Percentiles rank a stretch among this genome's conserved stretches.
phyloP scores from a whole-genome alignment of 805 yeast genomes.

The Candida hungchunana region DNA sequence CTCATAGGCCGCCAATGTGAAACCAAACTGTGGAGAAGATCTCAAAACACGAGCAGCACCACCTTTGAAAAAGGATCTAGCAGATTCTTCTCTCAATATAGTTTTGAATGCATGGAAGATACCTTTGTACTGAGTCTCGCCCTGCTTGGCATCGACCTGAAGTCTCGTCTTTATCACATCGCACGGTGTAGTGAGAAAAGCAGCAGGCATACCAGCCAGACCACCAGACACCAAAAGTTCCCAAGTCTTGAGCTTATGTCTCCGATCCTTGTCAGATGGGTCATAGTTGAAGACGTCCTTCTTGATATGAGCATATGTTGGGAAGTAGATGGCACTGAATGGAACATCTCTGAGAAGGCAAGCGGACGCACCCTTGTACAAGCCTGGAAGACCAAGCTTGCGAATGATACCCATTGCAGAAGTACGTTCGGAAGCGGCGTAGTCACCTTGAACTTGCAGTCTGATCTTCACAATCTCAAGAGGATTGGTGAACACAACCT shows the following conservation, averaged over 20 bases:
- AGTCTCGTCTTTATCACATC: slow-evolving; percentile 95
- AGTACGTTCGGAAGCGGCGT: slow-evolving; percentile 30
- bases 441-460: slow-evolving; percentile 87
- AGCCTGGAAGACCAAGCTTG: slow-evolving; percentile 76
- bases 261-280: slow-evolving; percentile 55
- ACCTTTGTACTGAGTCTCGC: slow-evolving; percentile 74
- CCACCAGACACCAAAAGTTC: slow-evolving; percentile 88
- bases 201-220: slow-evolving; percentile 97
- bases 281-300: slow-evolving; percentile 78
- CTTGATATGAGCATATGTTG: slow-evolving; percentile 92
- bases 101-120: slow-evolving; percentile 72
- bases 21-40: slow-evolving; percentile 97
- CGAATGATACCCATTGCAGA: slow-evolving; percentile 66
- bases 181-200: slow-evolving; percentile 92
- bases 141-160: slow-evolving; percentile 75
- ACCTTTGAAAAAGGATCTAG: slow-evolving; percentile 88
- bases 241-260: slow-evolving; percentile 66
- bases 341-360: slow-evolving; percentile 95
- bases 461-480: slow-evolving; percentile 93
- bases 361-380: slow-evolving; percentile 88
- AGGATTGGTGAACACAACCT: slow-evolving; percentile 94
- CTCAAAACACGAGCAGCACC: slow-evolving; percentile 91
- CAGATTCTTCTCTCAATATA: slow-evolving; percentile 78
- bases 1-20: slow-evolving; percentile 96
- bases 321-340: slow-evolving; percentile 94